Evolutionary conservation across 257 asterid species (phyloP).

Genomic region (Coffea eugenioides): DNA sequence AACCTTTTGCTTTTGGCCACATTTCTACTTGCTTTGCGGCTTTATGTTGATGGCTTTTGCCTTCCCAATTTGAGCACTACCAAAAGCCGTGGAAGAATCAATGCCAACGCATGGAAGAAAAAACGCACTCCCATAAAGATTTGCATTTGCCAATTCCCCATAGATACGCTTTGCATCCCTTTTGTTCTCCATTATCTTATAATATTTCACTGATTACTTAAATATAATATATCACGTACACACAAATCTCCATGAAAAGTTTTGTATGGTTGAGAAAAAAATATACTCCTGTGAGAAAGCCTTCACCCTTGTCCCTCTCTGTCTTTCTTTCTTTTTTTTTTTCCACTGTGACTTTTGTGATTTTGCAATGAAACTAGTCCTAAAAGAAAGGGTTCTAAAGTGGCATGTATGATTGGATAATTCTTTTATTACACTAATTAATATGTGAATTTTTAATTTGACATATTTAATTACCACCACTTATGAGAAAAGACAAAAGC

Average conservation of each 20-base stretch:
- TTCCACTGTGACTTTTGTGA: not conserved
- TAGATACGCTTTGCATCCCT: not conserved
- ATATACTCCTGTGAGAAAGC: not conserved
- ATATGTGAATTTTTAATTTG: too few species aligned
- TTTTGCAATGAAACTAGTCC: too few species aligned
- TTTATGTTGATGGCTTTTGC: slow-evolving; percentile 7
- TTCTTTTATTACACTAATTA: too few species aligned
- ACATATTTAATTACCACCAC: not conserved
- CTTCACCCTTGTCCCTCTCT: not conserved
- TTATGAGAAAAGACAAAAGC: not conserved
- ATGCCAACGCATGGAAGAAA: slow-evolving; percentile 39
- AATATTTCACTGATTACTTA: not conserved
- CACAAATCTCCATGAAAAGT: not conserved
- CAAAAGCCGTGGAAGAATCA: slow-evolving; percentile 38
- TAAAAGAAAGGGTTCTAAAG: too few species aligned
- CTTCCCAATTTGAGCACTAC: slow-evolving; percentile 2
- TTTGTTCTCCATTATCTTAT: not conserved
- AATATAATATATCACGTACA: not conserved
- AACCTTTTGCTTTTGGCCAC: slow-evolving; percentile 21
- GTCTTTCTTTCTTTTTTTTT: not conserved
- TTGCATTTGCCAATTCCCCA: slow-evolving; percentile 33
- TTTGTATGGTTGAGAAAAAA: not conserved
- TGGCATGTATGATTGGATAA: too few species aligned
- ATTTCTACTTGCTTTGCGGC: slow-evolving; percentile 22
- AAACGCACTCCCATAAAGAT: slow-evolving; percentile 57